phyloP scores from a whole-genome alignment of 225 moss, liverwort and hornwort species.

The Pleurozium schreberi region DNA sequence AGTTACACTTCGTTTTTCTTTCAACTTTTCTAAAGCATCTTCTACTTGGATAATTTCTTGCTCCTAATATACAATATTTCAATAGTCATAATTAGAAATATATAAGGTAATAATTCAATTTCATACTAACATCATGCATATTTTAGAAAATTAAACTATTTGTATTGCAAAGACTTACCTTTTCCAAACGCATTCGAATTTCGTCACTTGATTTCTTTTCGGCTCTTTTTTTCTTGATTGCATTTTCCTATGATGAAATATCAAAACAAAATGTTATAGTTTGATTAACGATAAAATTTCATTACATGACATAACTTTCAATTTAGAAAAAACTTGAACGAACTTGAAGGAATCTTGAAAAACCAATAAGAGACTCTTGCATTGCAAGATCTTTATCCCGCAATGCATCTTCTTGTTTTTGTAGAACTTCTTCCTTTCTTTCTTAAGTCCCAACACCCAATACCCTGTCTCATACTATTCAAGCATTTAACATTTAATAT shows the following conservation, averaged over 20 bases:
- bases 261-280: not conserved
- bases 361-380: slow-evolving; percentile 81
- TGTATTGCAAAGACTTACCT: slow-evolving; percentile 11
- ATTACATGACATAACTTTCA: not conserved
- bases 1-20: slow-evolving; percentile 21
- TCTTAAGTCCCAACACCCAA: slow-evolving; percentile 4
- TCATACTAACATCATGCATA: not conserved
- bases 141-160: not conserved
- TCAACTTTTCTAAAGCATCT: slow-evolving; percentile 23
- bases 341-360: slow-evolving; percentile 78
- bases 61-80: slow-evolving; percentile 16
- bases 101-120: not conserved
- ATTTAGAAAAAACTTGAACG: not conserved
- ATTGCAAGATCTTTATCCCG: slow-evolving; percentile 59
- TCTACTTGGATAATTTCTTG: slow-evolving; percentile 51
- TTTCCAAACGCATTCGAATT: slow-evolving; percentile 33
- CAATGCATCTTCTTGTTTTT: slow-evolving; percentile 65
- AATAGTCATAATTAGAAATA: not conserved
- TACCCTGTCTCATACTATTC: not conserved
- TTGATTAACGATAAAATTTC: too few relatives aligned
- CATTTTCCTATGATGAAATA: slow-evolving; percentile 40
- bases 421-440: slow-evolving; percentile 74
- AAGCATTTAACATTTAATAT: not conserved
- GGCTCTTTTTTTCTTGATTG: slow-evolving; percentile 45
- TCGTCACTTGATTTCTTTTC: slow-evolving; percentile 43